Base-by-base conservation (phyloP, 257 asterid genomes). In the Nicotiana obtusifolia region DNA sequence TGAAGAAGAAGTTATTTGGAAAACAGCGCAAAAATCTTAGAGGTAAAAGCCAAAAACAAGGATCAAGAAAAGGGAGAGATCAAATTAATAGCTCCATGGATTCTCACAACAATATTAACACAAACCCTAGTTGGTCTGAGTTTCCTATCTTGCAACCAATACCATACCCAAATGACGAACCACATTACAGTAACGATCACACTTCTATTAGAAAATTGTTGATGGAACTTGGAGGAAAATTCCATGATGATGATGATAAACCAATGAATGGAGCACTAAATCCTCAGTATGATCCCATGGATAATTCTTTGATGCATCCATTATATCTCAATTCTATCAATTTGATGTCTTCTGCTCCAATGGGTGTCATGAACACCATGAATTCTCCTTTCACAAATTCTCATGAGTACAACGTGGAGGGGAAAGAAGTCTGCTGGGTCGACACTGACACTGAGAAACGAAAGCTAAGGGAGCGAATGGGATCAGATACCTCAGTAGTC, bases 1-100 rank as follows among this genome's bases (percentile, higher is more conserved):
- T 92, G 47, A 92, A 92, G 89, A 90, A 87, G 80, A 92, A 92
- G 82, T 89, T 92, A 14, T 80, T 92, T 0, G 95, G 97, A 0
- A 92, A 92, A 54, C 94, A 92, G 53, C 85, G 93, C 31, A 60
- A 60, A 60, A 60, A 60, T 20, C 30, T 20, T 60, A 60, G 2
- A 20, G 65, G 31, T 10, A 60, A 60, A 20, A 57, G 10, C 82
- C 86, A 83, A 59, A 78, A 35, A 68, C 86, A 68, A 81, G 77
- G 79, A 31, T 19, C 76, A n/a, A 65, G 71, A 7, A 84, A 80
- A 68, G 83, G 69, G 35, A 85, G 86, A 59, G 77, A 80, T 41
- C 49, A 41, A 22, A 60, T 52, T 13, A 64, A 35, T 31, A 41
- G 81, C 9, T 13, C 68, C 85, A 65, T 28, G n/a, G 62, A 31